Conservation (phyloP, 768 basidiomycete species). For the Leccinum barrowsii region DNA sequence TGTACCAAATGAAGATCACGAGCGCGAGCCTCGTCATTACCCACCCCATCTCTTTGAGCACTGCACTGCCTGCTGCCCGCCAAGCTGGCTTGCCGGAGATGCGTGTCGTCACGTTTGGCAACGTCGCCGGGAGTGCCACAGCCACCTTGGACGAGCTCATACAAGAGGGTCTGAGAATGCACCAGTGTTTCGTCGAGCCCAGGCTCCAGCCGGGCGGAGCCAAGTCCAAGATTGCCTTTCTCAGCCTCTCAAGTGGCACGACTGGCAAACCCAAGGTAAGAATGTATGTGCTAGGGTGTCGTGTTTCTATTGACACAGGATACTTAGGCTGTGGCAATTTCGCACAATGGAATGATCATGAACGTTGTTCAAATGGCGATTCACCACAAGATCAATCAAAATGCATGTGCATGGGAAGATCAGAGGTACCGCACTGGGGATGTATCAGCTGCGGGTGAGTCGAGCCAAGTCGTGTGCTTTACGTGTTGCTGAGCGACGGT, state of each 20-base stretch:
- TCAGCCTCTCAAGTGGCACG: constrained; percentile 74
- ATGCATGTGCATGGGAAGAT: constrained; percentile 37
- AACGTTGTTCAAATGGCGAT: constrained; percentile 60
- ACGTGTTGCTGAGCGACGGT: constrained; percentile 7
- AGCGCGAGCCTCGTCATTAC: constrained; percentile 30
- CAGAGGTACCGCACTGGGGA: constrained; percentile 52
- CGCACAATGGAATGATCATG: constrained; percentile 61
- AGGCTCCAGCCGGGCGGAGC: constrained; percentile 54
- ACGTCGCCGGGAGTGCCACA: constrained; percentile 7
- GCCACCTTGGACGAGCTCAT: constrained; percentile 47
- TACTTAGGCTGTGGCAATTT: constrained; percentile 57
- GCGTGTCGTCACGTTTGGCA: constrained; percentile 29
- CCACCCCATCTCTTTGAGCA: constrained; percentile 25
- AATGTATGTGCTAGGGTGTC: too few relatives aligned
- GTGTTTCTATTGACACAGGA: neutral
- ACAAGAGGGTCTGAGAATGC: constrained; percentile 36
- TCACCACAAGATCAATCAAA: constrained; percentile 43
- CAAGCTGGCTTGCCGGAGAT: constrained; percentile 28
- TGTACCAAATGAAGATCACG: constrained; percentile 30
- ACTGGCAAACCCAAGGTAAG: constrained; percentile 48
- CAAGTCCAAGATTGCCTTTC: constrained; percentile 58
- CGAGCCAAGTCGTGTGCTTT: neutral
- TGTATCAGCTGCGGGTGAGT: constrained; percentile 51
- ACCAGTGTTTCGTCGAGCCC: constrained; percentile 43
- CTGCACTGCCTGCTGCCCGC: constrained; percentile 30